Evolutionary conservation across 1,139 yeast species (phyloP).

Genomic region (Pichia sp.): DNA sequence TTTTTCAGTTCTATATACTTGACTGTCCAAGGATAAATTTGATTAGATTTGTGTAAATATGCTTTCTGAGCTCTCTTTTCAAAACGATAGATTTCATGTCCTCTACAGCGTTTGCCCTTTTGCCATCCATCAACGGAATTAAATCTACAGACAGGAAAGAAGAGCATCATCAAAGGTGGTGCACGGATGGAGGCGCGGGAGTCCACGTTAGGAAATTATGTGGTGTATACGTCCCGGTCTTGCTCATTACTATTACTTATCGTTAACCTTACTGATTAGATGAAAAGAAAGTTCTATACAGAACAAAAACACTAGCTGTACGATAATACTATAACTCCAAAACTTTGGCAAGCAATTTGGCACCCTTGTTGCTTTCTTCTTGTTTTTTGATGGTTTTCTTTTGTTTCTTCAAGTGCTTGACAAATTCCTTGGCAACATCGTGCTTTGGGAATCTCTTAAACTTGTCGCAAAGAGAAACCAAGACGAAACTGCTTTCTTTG

Average conservation of each 20-base stretch:
- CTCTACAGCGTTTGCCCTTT: conserved; percentile 4
- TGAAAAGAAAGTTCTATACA: background rate
- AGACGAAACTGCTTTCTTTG: conserved; percentile 76
- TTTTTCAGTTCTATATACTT: conserved; percentile 26
- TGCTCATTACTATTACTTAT: background rate
- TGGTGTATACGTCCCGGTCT: background rate
- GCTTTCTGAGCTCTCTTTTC: no score
- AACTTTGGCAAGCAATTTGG: conserved; percentile 54
- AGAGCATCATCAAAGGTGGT: background rate
- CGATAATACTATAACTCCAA: background rate
- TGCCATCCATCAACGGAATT: background rate
- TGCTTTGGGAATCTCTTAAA: conserved; percentile 31
- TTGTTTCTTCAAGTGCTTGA: conserved; percentile 49
- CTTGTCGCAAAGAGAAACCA: conserved; percentile 64
- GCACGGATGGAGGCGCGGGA: background rate
- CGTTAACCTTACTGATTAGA: background rate
- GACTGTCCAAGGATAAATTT: no score
- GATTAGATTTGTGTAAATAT: no score
- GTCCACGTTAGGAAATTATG: background rate
- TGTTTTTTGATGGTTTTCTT: conserved; percentile 43
- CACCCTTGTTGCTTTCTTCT: conserved; percentile 71
- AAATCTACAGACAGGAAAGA: background rate
- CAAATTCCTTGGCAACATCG: conserved; percentile 43
- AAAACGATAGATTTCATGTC: background rate
- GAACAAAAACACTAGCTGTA: background rate